Base-by-base conservation (phyloP, 2,329 filamentous ascomycete species). In the Sporothrix schenckii region DNA sequence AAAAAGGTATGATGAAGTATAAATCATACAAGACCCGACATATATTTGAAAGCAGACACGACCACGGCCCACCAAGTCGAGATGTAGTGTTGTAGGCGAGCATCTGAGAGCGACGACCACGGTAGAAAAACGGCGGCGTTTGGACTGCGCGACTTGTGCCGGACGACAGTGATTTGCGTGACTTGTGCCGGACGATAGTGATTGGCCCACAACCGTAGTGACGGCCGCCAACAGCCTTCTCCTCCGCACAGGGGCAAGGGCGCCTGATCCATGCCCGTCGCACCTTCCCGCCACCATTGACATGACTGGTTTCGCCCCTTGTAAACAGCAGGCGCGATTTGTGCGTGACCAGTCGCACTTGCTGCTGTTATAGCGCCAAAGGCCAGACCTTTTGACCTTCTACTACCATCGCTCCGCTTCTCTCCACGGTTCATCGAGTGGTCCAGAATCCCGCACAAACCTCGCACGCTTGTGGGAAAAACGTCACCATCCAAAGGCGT, bases 401-500 rank as follows among this genome's bases (percentile, higher is more conserved):
- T n/a, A 34, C 52, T 14, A 52, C 27, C n/a, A 39, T 68, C 66
- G 66, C 19, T 30, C 16, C 6, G 53, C 66, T 68, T 68, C 52
- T 54, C 24, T 54, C 34, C 65, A 54, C 54, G 16, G 30, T 1
- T 16, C 49, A 68, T 68, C 69, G 63, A 65, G 30, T 63, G 66
- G 70, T 52, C 41, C 63, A 70, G 27, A 73, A 68, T 34, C 61
- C 69, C 41, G 72, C 72, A 73, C 72, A 73, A 73, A 73, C 53
- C 68, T 70, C 72, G 70, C 72, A 72, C 49, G 30, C 34, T 34
- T 14, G 41, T 47, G 30, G 14, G 58, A 44, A 49, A 49, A 65
- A 50, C 44, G 44, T 65, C 61, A 65, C 44, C 52, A 19, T 24
- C 24, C 19, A 19, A 41, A 14, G 27, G 27, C n/a, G 24, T 41